Evolutionary conservation across 257 asterid species (phyloP).

Genomic region (Solanum piurae): DNA sequence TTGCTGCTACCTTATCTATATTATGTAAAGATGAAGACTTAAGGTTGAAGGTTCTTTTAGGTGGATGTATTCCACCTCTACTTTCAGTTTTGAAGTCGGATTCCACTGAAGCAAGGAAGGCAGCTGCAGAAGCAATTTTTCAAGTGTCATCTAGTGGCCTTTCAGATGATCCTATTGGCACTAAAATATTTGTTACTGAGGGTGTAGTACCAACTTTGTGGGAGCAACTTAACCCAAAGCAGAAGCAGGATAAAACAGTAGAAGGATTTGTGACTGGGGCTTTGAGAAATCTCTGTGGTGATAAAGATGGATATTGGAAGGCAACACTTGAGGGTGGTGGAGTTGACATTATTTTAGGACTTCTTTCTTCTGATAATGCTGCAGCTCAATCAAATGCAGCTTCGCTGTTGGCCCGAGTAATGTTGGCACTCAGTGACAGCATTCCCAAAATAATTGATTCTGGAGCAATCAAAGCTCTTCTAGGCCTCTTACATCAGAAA

Average conservation of each 20-base stretch:
- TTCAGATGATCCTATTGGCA: conserved; percentile 73
- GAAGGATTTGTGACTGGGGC: conserved; percentile 73
- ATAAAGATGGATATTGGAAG: conserved; percentile 69
- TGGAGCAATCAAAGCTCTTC: conserved; percentile 55
- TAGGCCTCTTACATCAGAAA: conserved; percentile 44
- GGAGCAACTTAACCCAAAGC: conserved; percentile 51
- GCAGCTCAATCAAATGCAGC: conserved; percentile 74
- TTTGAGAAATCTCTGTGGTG: conserved; percentile 80
- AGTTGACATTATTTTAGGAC: conserved; percentile 56
- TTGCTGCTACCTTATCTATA: conserved; percentile 56
- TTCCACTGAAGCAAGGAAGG: conserved; percentile 61
- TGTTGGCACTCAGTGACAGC: conserved; percentile 52
- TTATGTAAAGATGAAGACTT: conserved; percentile 72
- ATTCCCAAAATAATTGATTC: conserved; percentile 53
- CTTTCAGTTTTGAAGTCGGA: conserved; percentile 67
- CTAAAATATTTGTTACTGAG: conserved; percentile 72
- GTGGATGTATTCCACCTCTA: conserved; percentile 86
- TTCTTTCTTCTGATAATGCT: conserved; percentile 60
- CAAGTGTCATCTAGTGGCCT: conserved; percentile 64
- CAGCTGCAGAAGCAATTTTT: conserved; percentile 77
- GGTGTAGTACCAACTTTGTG: conserved; percentile 74
- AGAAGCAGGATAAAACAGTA: conserved; percentile 62
- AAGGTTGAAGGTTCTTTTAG: conserved; percentile 72
- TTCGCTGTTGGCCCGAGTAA: conserved; percentile 69
- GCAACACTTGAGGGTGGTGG: conserved; percentile 83